These are phyloP conservation scores for Pyrus pyrifolia DNA, from an alignment of 306 rosid genomes.

Conservation along the genomic window DNA sequence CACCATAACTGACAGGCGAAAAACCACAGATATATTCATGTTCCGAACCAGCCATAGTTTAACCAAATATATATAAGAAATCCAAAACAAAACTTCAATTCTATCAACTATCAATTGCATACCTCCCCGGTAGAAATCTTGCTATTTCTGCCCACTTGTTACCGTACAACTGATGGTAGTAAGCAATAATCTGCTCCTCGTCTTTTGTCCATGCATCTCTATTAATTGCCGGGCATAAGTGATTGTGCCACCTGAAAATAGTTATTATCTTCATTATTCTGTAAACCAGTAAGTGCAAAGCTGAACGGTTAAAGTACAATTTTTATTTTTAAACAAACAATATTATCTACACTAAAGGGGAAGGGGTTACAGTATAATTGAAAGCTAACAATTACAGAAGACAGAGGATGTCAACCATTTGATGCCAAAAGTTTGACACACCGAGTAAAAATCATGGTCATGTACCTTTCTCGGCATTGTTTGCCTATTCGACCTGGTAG, in stretches of 20 bases:
- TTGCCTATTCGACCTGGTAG: conserved; percentile 60
- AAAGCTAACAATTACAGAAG: background rate
- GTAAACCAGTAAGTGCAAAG: background rate
- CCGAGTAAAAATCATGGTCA: background rate
- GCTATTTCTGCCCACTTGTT: conserved; percentile 70
- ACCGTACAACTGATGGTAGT: conserved; percentile 40
- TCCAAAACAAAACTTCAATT: background rate
- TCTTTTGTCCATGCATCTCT: conserved; percentile 53
- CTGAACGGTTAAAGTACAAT: background rate
- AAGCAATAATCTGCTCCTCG: conserved; percentile 37
- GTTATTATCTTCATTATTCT: background rate
- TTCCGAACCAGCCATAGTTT: background rate
- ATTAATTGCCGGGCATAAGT: conserved; percentile 46
- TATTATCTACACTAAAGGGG: no score
- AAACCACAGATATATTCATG: background rate
- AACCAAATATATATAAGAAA: background rate
- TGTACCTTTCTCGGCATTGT: conserved; percentile 70
- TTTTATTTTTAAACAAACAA: no score
- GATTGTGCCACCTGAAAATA: conserved; percentile 61
- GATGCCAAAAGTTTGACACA: background rate
- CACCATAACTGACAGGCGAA: background rate
- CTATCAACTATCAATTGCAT: background rate
- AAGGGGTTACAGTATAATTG: background rate
- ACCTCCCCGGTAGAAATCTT: conserved; percentile 69
- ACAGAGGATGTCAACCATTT: background rate